A percentile compares a stretch with the other conserved stretches of the same genome.
Evolutionary conservation across 768 basidiomycete genomes (phyloP).

Genomic region (Melanogaster broomeanus): DNA sequence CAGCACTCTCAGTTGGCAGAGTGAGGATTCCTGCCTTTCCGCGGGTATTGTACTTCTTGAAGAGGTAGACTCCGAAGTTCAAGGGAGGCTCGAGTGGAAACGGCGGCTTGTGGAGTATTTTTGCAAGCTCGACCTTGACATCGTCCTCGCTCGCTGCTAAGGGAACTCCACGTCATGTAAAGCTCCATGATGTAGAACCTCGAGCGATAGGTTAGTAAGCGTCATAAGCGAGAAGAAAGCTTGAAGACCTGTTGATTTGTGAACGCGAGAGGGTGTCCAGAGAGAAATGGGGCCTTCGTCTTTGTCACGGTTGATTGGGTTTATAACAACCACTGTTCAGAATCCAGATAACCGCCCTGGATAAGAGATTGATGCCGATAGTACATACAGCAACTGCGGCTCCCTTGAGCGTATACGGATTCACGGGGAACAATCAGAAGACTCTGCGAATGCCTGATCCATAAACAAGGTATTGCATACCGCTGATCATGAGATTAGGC

Average conservation of each 20-base stretch:
- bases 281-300: neutral
- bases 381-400: neutral
- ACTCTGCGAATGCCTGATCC: constrained; percentile 2
- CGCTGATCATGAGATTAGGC: neutral
- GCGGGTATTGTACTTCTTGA: constrained; percentile 18
- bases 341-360: neutral
- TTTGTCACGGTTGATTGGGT: neutral
- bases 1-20: constrained; percentile 22
- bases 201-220: neutral
- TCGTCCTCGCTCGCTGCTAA: constrained; percentile 31
- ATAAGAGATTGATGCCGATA: neutral
- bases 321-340: neutral
- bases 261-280: constrained; percentile 1
- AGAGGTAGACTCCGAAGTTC: constrained; percentile 38
- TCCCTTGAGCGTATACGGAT: too few species aligned
- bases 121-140: constrained; percentile 33
- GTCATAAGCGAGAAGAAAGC: neutral
- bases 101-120: constrained; percentile 34
- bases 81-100: constrained; percentile 26
- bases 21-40: constrained; percentile 34
- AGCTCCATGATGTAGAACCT: constrained; percentile 32
- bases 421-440: constrained; percentile 8
- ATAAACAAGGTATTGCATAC: neutral
- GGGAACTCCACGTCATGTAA: constrained; percentile 34
- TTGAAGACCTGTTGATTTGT: constrained; percentile 22